Percentiles rank a stretch among this genome's conserved stretches.
Conservation (phyloP, 148 eudicot species). For the Arctostaphylos glauca region DNA sequence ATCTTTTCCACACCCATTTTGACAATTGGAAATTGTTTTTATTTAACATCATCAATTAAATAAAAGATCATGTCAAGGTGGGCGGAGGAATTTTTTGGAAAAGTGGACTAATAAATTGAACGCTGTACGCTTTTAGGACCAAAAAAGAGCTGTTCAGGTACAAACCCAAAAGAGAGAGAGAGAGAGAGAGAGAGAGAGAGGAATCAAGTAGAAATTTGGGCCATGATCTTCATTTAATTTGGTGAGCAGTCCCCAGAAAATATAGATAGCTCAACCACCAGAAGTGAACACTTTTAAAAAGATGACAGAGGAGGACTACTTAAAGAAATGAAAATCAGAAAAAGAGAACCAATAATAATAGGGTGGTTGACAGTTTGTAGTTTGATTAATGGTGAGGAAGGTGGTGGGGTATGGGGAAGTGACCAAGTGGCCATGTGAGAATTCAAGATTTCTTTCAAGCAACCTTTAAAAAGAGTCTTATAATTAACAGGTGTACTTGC, state of each 20-base stretch:
- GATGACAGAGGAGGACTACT: neutral
- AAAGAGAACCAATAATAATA: neutral
- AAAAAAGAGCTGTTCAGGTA: no score
- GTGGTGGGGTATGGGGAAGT: slow-evolving; percentile 7
- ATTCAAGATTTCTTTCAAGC: slow-evolving; percentile 21
- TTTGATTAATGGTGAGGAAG: neutral
- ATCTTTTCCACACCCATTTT: no score
- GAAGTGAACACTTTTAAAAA: neutral
- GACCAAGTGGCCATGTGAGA: slow-evolving; percentile 21
- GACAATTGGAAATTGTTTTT: no score
- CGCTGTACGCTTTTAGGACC: no score
- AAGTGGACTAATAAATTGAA: no score
- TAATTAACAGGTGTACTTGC: no score
- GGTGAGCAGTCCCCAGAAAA: slow-evolving; percentile 36
- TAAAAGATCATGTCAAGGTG: no score
- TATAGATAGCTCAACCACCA: slow-evolving; percentile 49
- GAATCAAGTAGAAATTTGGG: slow-evolving; percentile 13
- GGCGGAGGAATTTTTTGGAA: no score
- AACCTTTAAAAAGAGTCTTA: slow-evolving; percentile 3
- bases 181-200: slow-evolving; percentile 28
- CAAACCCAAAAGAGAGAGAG: no score
- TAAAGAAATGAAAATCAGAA: neutral
- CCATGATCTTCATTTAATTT: slow-evolving; percentile 26
- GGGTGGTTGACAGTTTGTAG: slow-evolving; percentile 1
- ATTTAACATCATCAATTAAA: no score